These are phyloP conservation scores for Moesziomyces sp. DNA, from an alignment of 1,284 basidiomycete genomes.

Conservation along the genomic window DNA sequence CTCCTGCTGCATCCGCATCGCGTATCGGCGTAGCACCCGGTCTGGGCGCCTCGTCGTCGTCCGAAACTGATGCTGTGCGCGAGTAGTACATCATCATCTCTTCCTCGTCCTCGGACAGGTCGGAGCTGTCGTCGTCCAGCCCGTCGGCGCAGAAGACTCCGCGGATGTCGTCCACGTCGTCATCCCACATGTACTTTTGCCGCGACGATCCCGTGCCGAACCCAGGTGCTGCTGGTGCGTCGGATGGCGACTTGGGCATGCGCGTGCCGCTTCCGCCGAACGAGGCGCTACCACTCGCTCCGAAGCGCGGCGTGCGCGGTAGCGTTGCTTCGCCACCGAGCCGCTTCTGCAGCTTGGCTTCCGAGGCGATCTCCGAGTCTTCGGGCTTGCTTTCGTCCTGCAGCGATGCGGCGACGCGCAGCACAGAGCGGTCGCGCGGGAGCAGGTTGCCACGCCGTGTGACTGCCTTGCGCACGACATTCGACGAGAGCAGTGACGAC, in stretches of 20 bases:
- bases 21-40: background rate
- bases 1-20: background rate
- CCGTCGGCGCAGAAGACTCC: slow-evolving; percentile 37
- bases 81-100: slow-evolving; percentile 48
- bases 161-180: slow-evolving; percentile 47
- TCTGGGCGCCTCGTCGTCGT: slow-evolving; percentile 27
- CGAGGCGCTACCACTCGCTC: slow-evolving; percentile 3
- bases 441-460: slow-evolving; percentile 39
- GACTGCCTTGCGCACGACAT: slow-evolving; percentile 39
- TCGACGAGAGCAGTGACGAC: slow-evolving; percentile 25
- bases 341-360: slow-evolving; percentile 61
- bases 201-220: slow-evolving; percentile 9
- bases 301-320: slow-evolving; percentile 39
- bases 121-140: slow-evolving; percentile 39
- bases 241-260: slow-evolving; percentile 25
- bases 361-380: slow-evolving; percentile 62
- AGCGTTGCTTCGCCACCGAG: slow-evolving; percentile 44
- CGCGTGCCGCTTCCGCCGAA: slow-evolving; percentile 3
- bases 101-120: slow-evolving; percentile 25
- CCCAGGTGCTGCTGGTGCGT: slow-evolving; percentile 10
- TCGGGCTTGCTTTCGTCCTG: slow-evolving; percentile 57
- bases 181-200: slow-evolving; percentile 49
- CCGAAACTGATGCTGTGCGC: slow-evolving; percentile 28
- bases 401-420: slow-evolving; percentile 60
- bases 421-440: slow-evolving; percentile 50